These are phyloP conservation scores for Fusarium sp. DNA, from an alignment of 2,329 filamentous ascomycete species.

Conservation along the genomic window DNA sequence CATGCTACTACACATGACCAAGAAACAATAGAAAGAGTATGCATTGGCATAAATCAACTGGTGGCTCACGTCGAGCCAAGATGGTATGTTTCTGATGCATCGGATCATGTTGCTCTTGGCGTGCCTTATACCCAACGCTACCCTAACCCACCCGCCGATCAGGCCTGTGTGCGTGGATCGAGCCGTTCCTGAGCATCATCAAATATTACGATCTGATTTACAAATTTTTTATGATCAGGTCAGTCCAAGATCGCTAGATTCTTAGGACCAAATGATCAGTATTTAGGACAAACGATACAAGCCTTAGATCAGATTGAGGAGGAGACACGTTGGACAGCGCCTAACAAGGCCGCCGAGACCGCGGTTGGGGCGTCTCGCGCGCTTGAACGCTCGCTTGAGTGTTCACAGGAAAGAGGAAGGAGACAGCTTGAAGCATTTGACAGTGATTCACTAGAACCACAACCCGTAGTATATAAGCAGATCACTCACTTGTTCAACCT, in stretches of 20 bases:
- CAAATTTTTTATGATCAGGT: neutral
- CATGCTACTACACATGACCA: neutral
- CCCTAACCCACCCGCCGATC: neutral
- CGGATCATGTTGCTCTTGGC: slow-evolving; percentile 29
- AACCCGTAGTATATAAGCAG: neutral
- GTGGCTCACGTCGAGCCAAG: neutral
- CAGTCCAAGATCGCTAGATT: neutral
- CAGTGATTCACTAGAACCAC: neutral
- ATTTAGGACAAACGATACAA: neutral
- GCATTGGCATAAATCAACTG: neutral
- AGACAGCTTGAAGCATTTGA: neutral
- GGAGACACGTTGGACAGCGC: neutral
- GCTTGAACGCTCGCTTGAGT: neutral
- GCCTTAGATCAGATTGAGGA: slow-evolving; percentile 5
- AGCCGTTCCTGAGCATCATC: neutral
- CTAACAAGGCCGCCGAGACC: slow-evolving; percentile 7
- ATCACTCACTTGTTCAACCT: neutral
- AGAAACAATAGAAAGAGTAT: neutral
- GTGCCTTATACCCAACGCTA: slow-evolving; percentile 14
- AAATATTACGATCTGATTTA: slow-evolving; percentile 1
- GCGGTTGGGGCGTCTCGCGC: neutral
- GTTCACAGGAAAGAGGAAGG: neutral
- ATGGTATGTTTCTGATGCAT: slow-evolving; percentile 20
- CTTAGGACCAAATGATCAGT: neutral
- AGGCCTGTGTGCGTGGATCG: neutral